Conservation (phyloP, 805 yeast genomes). For the Barnettozyma californica region DNA sequence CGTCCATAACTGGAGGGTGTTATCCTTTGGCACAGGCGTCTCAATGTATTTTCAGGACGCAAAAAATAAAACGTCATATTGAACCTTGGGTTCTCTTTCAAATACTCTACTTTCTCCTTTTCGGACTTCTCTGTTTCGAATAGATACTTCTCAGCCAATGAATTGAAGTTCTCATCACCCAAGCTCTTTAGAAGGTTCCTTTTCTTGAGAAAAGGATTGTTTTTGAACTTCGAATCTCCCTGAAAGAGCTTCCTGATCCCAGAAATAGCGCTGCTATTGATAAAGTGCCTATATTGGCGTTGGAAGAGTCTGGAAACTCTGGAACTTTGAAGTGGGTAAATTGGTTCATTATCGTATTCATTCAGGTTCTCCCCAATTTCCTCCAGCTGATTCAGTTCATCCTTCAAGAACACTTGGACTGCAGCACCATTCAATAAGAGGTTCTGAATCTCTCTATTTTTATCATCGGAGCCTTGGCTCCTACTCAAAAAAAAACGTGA, state of each 20-base stretch:
- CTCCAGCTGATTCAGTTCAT: constrained; percentile 18
- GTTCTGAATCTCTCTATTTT: constrained; percentile 38
- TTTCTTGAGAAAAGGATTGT: constrained; percentile 36
- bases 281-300: constrained; percentile 11
- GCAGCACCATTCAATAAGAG: constrained; percentile 59
- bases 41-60: constrained; percentile 55
- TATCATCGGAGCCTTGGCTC: constrained; percentile 35
- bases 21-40: constrained; percentile 68
- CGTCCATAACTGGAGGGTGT: constrained; percentile 70
- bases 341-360: constrained; percentile 5
- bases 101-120: constrained; percentile 36
- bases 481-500: constrained; percentile 17
- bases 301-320: constrained; percentile 4
- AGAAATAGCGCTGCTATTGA: constrained; percentile 17
- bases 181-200: constrained; percentile 23
- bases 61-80: constrained; percentile 65
- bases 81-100: constrained; percentile 59
- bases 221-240: constrained; percentile 8
- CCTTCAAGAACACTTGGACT: constrained; percentile 37
- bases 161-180: constrained; percentile 23
- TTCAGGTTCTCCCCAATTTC: background rate
- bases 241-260: background rate
- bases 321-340: constrained; percentile 10
- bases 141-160: constrained; percentile 30
- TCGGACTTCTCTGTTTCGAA: constrained; percentile 34